These are phyloP conservation scores for Lactarius pseudohatsudake DNA, from an alignment of 768 basidiomycete species.

Conservation along the genomic window DNA sequence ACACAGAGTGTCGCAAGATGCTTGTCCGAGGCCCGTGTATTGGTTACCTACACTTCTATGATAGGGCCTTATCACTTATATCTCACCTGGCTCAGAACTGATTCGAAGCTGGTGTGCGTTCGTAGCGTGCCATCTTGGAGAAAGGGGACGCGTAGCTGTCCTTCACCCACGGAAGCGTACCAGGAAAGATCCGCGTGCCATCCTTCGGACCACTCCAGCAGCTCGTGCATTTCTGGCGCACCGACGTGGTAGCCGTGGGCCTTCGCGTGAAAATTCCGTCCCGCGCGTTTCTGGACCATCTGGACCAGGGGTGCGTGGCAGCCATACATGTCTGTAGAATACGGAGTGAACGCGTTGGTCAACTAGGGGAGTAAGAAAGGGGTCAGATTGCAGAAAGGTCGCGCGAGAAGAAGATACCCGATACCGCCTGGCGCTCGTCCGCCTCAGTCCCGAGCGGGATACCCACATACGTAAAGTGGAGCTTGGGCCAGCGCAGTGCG, in stretches of 20 bases:
- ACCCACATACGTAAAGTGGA: conserved; percentile 74
- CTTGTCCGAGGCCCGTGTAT: not conserved
- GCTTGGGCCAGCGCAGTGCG: conserved; percentile 73
- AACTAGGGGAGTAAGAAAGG: conserved; percentile 40
- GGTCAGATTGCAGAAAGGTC: conserved; percentile 22
- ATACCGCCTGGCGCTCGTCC: conserved; percentile 47
- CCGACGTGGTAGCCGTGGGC: conserved; percentile 82
- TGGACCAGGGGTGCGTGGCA: conserved; percentile 73
- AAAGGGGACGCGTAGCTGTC: not conserved
- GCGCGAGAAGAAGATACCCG: conserved; percentile 45
- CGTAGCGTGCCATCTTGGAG: not conserved
- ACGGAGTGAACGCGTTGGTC: conserved; percentile 81
- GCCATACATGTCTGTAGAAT: conserved; percentile 74
- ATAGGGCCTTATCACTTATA: not conserved
- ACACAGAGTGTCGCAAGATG: not conserved
- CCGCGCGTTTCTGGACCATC: conserved; percentile 69
- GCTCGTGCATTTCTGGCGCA: conserved; percentile 64
- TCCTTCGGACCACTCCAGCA: conserved; percentile 80
- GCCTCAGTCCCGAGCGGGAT: conserved; percentile 58
- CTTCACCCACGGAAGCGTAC: conserved; percentile 57
- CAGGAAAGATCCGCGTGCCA: conserved; percentile 43
- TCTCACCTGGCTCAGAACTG: not conserved
- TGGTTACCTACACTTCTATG: not conserved
- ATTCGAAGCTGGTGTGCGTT: not conserved
- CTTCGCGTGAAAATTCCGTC: conserved; percentile 64